phyloP scores from a whole-genome alignment of 257 asterid genomes.

The Penstemon barbatus region DNA sequence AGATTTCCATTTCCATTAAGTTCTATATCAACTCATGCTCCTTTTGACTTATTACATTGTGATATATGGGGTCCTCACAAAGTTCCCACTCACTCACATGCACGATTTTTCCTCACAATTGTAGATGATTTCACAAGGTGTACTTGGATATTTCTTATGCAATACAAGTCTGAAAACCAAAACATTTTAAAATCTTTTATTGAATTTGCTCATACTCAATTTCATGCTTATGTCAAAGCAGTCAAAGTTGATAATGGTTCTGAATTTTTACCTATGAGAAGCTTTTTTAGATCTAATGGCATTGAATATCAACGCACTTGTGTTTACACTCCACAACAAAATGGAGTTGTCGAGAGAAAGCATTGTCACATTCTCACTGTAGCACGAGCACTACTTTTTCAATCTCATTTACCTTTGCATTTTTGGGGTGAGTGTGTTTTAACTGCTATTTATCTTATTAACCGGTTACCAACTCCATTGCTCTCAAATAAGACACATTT shows the following conservation, averaged over 20 bases:
- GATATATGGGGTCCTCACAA: neutral
- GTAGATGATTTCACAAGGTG: conserved; percentile 6
- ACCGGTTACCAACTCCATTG: too few relatives aligned
- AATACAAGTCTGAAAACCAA: neutral
- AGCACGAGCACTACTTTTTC: too few relatives aligned
- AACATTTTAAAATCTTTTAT: neutral
- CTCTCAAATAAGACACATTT: too few relatives aligned
- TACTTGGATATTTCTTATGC: conserved; percentile 5
- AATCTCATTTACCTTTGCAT: too few relatives aligned
- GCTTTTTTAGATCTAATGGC: neutral
- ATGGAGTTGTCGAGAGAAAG: too few relatives aligned
- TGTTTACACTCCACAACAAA: conserved; percentile 14
- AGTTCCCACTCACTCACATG: neutral
- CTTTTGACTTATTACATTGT: neutral
- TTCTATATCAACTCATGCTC: neutral
- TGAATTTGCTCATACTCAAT: neutral
- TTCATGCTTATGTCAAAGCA: neutral
- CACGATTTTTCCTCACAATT: neutral
- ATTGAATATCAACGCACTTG: neutral
- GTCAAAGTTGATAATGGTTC: neutral
- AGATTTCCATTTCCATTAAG: conserved; percentile 13
- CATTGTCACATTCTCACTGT: too few relatives aligned
- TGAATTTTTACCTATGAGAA: neutral
- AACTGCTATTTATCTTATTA: too few relatives aligned
- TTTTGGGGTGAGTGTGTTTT: too few relatives aligned